A percentile compares a stretch with the other conserved stretches of the same genome.
Conservation (phyloP, 2,329 filamentous ascomycete genomes). For the Apiospora phragmitis region DNA sequence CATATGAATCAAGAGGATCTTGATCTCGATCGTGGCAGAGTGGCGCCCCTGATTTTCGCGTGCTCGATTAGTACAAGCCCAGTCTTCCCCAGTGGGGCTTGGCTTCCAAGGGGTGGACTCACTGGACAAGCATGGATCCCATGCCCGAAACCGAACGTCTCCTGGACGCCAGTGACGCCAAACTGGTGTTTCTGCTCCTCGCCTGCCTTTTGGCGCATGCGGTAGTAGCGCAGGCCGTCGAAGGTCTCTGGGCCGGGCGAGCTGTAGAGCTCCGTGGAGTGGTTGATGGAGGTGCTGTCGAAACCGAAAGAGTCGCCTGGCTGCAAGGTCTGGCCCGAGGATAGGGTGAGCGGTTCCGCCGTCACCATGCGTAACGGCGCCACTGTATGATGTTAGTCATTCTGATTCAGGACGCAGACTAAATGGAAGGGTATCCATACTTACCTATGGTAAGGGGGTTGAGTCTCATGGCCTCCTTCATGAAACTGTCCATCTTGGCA, state of each 20-base stretch:
- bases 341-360: neutral
- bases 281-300: neutral
- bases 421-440: no score
- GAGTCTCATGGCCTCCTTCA: neutral
- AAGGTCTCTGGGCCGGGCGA: neutral
- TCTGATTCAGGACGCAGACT: neutral
- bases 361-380: neutral
- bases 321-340: neutral
- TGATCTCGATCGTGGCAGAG: neutral
- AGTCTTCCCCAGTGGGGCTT: no score
- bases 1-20: neutral
- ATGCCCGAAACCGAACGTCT: neutral
- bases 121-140: slow-evolving; percentile 1
- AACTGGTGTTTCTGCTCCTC: neutral
- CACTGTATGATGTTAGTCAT: neutral
- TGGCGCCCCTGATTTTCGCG: neutral
- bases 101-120: neutral
- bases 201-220: neutral
- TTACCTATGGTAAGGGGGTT: neutral
- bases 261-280: neutral
- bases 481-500: slow-evolving; percentile 6
- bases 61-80: neutral
- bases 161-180: neutral
- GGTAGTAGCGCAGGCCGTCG: neutral
- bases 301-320: neutral